phyloP scores from a whole-genome alignment of 2,329 filamentous ascomycete genomes.

The Hymenoscyphus scutula region DNA sequence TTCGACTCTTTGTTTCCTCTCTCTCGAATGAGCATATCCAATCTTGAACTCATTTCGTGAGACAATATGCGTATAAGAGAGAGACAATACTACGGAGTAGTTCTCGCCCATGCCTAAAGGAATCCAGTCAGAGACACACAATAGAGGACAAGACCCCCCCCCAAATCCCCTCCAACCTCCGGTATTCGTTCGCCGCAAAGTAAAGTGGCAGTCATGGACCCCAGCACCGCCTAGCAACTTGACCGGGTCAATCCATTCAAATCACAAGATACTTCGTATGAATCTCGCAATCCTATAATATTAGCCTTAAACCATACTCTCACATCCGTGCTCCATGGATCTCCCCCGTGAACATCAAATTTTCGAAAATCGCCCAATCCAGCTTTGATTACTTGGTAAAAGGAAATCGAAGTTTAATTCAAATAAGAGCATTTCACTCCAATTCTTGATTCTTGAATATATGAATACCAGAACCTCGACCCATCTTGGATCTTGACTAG shows the following conservation, averaged over 20 bases:
- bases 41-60: background rate
- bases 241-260: slow-evolving; percentile 3
- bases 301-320: background rate
- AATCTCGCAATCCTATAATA: background rate
- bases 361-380: background rate
- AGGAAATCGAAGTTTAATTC: background rate
- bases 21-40: background rate
- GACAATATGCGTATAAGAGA: background rate
- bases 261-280: background rate
- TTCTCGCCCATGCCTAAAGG: background rate
- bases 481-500: too few species aligned
- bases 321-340: background rate
- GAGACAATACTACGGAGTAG: background rate
- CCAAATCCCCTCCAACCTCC: background rate
- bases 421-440: background rate
- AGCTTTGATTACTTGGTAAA: background rate
- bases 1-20: background rate
- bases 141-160: too few species aligned
- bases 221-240: too few species aligned
- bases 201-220: background rate
- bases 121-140: background rate
- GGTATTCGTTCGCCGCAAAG: background rate
- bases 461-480: too few species aligned
- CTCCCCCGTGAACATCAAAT: background rate
- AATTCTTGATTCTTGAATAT: too few species aligned